Conservation (phyloP, 2,329 filamentous ascomycete species). For the Fusarium sp. region DNA sequence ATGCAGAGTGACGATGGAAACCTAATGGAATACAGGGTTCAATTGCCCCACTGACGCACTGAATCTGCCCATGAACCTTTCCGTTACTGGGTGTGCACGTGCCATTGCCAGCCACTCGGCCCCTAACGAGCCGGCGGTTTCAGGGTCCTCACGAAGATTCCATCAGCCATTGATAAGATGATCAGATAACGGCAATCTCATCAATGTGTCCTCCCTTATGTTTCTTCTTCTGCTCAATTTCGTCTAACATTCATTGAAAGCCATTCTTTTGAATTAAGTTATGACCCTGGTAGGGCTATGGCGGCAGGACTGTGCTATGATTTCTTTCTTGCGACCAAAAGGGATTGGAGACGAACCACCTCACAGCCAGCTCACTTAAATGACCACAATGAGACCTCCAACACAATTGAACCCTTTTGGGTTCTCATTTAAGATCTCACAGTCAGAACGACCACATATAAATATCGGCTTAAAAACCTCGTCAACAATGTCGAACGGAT, state of each 20-base stretch:
- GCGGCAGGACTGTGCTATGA: neutral
- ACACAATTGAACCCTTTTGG: neutral
- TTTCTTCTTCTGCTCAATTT: neutral
- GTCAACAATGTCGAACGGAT: neutral
- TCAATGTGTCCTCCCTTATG: neutral
- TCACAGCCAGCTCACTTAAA: neutral
- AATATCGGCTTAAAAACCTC: neutral
- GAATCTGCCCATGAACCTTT: conserved; percentile 24
- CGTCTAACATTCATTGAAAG: neutral
- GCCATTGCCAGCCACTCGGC: conserved; percentile 25
- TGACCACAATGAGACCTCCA: neutral
- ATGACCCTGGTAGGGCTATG: neutral
- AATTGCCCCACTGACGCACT: conserved; percentile 32
- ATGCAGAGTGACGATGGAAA: conserved; percentile 33
- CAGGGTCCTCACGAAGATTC: conserved; percentile 20
- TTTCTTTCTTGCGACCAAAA: neutral
- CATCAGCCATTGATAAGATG: conserved; percentile 28
- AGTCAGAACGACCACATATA: neutral
- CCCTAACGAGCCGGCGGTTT: conserved; percentile 17
- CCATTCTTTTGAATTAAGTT: neutral
- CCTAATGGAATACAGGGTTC: conserved; percentile 29
- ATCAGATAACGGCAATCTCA: conserved; percentile 27
- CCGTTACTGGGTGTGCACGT: conserved; percentile 33
- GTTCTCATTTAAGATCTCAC: too few relatives aligned
- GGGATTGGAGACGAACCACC: neutral